A percentile compares a stretch with the other conserved stretches of the same genome.
Conservation (phyloP, 2,329 filamentous ascomycete species). For the Sclerotinia minor region DNA sequence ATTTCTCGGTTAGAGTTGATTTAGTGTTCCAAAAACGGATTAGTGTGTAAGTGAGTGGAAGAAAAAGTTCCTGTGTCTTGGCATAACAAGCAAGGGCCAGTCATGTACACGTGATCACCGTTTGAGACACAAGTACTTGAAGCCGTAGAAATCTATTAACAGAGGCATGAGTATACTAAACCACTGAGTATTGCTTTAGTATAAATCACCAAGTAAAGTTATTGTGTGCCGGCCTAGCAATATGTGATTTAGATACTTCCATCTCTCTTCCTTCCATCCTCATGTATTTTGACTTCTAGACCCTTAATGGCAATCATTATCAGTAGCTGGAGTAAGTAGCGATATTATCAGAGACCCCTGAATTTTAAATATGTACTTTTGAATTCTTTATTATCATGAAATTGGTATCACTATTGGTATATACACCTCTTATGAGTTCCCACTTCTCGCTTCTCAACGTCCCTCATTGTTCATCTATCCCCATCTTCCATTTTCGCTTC, state of each 20-base stretch:
- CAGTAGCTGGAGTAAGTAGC: neutral
- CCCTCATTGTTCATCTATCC: neutral
- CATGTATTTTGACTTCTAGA: neutral
- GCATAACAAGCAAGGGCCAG: neutral
- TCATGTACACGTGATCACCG: neutral
- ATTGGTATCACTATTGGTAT: conserved; percentile 19
- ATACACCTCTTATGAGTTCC: conserved; percentile 4
- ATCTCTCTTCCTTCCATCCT: neutral
- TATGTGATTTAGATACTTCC: neutral
- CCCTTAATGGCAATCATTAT: neutral
- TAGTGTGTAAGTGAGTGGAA: neutral
- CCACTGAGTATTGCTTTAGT: neutral
- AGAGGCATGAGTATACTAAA: neutral
- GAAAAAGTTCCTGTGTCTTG: neutral
- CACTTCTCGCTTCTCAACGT: conserved; percentile 2
- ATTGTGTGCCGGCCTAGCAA: no score
- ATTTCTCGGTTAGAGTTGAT: conserved; percentile 17
- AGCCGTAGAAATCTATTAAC: neutral
- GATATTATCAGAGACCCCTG: neutral
- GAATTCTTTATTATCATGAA: conserved; percentile 20
- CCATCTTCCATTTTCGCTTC: neutral
- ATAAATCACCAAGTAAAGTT: neutral
- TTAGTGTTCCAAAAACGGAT: neutral
- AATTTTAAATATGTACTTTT: neutral
- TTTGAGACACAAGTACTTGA: neutral